These are phyloP conservation scores for Penicillium longicatenatum DNA, from an alignment of 495 filamentous ascomycete species.

Conservation along the genomic window DNA sequence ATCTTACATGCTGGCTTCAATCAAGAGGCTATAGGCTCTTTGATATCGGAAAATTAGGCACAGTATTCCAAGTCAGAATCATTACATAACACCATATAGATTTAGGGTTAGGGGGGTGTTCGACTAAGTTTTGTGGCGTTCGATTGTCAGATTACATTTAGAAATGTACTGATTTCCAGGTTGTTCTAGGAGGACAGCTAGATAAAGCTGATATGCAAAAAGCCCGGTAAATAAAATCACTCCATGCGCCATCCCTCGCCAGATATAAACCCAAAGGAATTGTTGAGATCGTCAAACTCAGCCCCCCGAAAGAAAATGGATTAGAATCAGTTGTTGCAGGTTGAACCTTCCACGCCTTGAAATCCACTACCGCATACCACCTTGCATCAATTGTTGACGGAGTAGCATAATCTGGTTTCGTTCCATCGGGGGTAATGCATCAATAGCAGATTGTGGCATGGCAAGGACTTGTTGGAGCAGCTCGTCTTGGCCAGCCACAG, in stretches of 20 bases:
- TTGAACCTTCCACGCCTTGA: background rate
- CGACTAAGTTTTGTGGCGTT: too few species aligned
- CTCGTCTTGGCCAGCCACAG: slow-evolving; percentile 59
- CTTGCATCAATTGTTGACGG: slow-evolving; percentile 55
- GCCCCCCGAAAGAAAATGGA: background rate
- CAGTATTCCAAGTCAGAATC: too few species aligned
- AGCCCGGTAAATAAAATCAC: background rate
- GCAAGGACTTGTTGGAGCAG: slow-evolving; percentile 74
- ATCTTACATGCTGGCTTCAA: too few species aligned
- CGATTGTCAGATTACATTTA: background rate
- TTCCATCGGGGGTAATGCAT: slow-evolving; percentile 70
- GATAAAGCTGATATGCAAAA: slow-evolving; percentile 12
- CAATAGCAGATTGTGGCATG: slow-evolving; percentile 74
- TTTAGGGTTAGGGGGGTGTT: too few species aligned
- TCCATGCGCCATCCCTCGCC: slow-evolving; percentile 20
- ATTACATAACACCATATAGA: too few species aligned
- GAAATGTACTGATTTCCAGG: slow-evolving; percentile 1
- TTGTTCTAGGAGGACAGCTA: slow-evolving; percentile 1
- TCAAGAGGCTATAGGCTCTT: too few species aligned
- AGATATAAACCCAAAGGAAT: background rate
- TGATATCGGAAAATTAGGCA: too few species aligned
- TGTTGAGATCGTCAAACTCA: background rate
- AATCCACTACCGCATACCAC: slow-evolving; percentile 42
- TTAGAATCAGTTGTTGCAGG: background rate
- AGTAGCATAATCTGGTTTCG: slow-evolving; percentile 76